Base-by-base conservation (phyloP, 495 filamentous ascomycete genomes). In the Penicillium cinerascens region DNA sequence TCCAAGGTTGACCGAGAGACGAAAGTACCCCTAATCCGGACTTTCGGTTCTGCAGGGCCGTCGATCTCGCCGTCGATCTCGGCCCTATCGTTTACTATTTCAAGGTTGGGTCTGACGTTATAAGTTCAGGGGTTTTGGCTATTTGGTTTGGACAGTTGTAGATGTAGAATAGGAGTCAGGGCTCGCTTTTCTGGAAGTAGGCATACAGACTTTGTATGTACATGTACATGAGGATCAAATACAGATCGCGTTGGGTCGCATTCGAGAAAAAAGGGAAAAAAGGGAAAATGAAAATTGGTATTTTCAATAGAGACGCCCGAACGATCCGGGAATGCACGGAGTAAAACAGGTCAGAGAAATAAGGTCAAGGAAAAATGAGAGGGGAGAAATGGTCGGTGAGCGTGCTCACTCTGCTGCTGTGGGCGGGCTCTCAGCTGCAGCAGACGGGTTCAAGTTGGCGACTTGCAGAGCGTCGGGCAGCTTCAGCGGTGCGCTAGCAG, bases 401-500 rank as follows among this genome's bases (percentile, higher is more conserved):
- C 16, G 16, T 11, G 21, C 37, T 63, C 63, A 71, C 44, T 71
- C 59, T 6, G 63, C 50, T 11, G 61, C 57, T 4, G 62, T 58
- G 8, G 49, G 57, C 6, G 70, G 50, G 15, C 47, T 55, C 13
- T 56, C 55, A 6, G 59, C 45, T 25, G 49, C 46, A 2, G 60
- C 27, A 2, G 66, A 51, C 7, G 70, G 52, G 8, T 60, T 63
- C 25, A 75, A 25, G 7, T 56, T 60, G 33, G 68, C 45, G 20
- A 66, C 50, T 44, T 68, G 61, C 15, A 77, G 51, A 8, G 69
- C 65, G 2, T 81, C 77, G 2, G 82, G 82, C 11, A 86, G 55
- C 63, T 82, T 84, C 38, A 85, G 69, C 4, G 80, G 79, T 4
- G 72, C 68, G 21, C 71, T 63, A 6, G 78, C 60, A 11, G 64